Evolutionary conservation across 768 basidiomycete species (phyloP).

Genomic region (Trichaptum fuscoviolaceum): DNA sequence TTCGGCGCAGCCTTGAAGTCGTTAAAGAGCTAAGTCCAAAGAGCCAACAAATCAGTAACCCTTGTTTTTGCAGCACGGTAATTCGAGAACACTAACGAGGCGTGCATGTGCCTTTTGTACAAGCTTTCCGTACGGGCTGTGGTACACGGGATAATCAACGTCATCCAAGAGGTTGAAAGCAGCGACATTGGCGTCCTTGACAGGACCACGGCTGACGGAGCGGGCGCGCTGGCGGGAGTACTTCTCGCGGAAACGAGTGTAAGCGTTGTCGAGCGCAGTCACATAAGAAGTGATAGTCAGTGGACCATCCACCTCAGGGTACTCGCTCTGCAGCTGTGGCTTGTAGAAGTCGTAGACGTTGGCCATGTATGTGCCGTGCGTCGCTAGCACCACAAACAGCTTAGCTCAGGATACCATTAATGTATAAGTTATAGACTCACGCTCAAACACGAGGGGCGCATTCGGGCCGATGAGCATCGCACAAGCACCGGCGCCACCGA

Average conservation of each 20-base stretch:
- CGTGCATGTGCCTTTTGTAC: slow-evolving; percentile 96
- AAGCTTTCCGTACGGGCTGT: slow-evolving; percentile 98
- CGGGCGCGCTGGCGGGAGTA: slow-evolving; percentile 39
- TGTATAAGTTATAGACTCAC: slow-evolving; percentile 45
- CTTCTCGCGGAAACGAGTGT: slow-evolving; percentile 81
- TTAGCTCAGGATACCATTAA: slow-evolving; percentile 10
- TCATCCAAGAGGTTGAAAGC: slow-evolving; percentile 65
- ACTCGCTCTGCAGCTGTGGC: slow-evolving; percentile 90
- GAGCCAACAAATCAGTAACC: background rate
- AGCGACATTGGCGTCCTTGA: background rate
- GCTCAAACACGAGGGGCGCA: slow-evolving; percentile 91
- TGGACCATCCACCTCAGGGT: slow-evolving; percentile 96
- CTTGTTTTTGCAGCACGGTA: background rate
- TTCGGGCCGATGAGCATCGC: slow-evolving; percentile 96
- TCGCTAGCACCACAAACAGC: slow-evolving; percentile 45
- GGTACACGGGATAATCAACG: slow-evolving; percentile 93
- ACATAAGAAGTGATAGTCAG: slow-evolving; percentile 95
- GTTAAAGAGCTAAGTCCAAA: slow-evolving; percentile 48
- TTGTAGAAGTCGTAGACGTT: slow-evolving; percentile 99
- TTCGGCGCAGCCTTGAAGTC: slow-evolving; percentile 84
- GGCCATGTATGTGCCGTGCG: slow-evolving; percentile 95
- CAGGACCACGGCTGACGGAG: slow-evolving; percentile 25
- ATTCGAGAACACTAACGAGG: slow-evolving; percentile 31
- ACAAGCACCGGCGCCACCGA: slow-evolving; percentile 93
- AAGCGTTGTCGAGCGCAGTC: slow-evolving; percentile 89